phyloP scores from a whole-genome alignment of 2,329 filamentous ascomycete species.

The Trichoderma gracile region DNA sequence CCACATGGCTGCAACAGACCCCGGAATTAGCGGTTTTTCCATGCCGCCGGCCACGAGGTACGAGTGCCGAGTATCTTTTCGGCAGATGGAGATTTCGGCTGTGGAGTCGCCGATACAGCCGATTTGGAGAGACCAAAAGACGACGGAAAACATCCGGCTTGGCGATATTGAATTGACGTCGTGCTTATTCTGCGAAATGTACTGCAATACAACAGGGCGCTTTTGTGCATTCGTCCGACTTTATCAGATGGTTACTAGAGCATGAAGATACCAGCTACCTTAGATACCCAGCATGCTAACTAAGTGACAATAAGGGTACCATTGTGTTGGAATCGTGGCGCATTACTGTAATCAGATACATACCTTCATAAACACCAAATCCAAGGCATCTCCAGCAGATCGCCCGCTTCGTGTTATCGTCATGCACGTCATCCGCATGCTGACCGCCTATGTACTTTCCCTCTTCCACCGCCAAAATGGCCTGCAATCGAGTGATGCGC shows the following conservation, averaged over 20 bases:
- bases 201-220: too few relatives aligned
- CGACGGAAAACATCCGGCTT: neutral
- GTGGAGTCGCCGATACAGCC: neutral
- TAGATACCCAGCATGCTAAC: too few relatives aligned
- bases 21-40: slow-evolving; percentile 24
- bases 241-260: too few relatives aligned
- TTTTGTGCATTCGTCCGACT: too few relatives aligned
- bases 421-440: neutral
- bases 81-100: neutral
- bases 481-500: neutral
- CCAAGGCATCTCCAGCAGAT: neutral
- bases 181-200: too few relatives aligned
- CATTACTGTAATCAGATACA: too few relatives aligned
- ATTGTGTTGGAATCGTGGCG: too few relatives aligned
- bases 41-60: slow-evolving; percentile 14
- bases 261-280: too few relatives aligned
- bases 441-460: neutral
- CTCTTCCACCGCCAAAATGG: neutral
- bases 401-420: neutral
- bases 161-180: neutral
- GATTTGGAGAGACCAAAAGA: neutral
- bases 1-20: slow-evolving; percentile 20
- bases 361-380: neutral
- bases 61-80: neutral
- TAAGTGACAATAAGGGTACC: too few relatives aligned